These are phyloP conservation scores for Boehmeria nivea DNA, from an alignment of 306 rosid species.

Conservation along the genomic window DNA sequence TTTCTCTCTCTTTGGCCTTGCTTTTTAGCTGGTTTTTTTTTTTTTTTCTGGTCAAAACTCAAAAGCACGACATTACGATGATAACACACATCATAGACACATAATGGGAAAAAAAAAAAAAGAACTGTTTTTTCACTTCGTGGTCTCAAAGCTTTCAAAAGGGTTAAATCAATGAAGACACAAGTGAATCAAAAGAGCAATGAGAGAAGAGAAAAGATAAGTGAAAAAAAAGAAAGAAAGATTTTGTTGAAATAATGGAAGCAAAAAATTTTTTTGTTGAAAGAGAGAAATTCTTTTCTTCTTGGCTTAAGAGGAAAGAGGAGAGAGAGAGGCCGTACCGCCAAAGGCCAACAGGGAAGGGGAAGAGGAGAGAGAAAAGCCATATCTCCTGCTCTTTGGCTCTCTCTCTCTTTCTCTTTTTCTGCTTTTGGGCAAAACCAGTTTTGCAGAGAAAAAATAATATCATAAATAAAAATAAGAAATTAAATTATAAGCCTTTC, in stretches of 20 bases:
- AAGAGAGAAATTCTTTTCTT: too few species aligned
- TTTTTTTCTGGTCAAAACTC: too few species aligned
- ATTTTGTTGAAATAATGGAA: slow-evolving; percentile 10
- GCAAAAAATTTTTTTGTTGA: too few species aligned
- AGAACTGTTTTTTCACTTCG: slow-evolving; percentile 40
- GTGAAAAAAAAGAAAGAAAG: neutral
- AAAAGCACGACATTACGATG: slow-evolving; percentile 49
- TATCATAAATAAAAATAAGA: too few species aligned
- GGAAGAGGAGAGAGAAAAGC: slow-evolving; percentile 29
- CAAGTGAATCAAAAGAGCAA: too few species aligned
- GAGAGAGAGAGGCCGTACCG: slow-evolving; percentile 35
- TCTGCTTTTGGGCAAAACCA: slow-evolving; percentile 38
- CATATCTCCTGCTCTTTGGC: slow-evolving; percentile 27
- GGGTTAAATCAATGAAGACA: too few species aligned
- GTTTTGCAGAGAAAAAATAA: too few species aligned
- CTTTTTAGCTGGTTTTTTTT: too few species aligned
- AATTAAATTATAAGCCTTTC: slow-evolving; percentile 10
- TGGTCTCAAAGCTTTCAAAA: slow-evolving; percentile 31
- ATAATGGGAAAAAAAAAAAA: too few species aligned
- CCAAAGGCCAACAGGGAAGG: slow-evolving; percentile 12
- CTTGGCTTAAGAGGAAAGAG: neutral
- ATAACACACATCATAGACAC: too few species aligned
- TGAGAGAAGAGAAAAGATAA: neutral
- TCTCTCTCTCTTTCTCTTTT: slow-evolving; percentile 11
- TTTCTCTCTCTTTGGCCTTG: too few species aligned